Evolutionary conservation across 768 basidiomycete species (phyloP), one percentile per base, ranked within the genome.

Genomic region (Tricholoma saponaceum): DNA sequence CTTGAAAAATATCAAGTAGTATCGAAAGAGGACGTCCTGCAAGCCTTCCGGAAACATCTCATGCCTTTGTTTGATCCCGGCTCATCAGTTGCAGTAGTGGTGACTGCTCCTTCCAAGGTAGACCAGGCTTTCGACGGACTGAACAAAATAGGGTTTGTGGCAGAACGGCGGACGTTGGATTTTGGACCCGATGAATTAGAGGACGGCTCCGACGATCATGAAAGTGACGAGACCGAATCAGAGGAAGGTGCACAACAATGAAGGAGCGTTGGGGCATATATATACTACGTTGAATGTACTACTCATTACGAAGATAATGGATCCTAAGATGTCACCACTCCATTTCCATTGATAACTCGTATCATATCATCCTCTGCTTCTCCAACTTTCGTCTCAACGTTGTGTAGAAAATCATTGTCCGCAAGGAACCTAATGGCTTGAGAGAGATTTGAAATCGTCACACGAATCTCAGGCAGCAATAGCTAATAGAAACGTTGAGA

Each of bases 401-500:
- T 82, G 46, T 79, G 75, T 33, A 98, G 73, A 72, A 95, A 93
- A 66, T 94, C 86, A 61, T 98, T 97, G 59, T 90, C 89, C 1
- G 92, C 93, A 16, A 96, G 70, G 70, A 97, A 98, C 28, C 82
- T 85, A 61, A 97, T 91, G 4, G 91, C 92, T 69, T 98, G 95
- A 0, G 94, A 94, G 4, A 98, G 78, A 70, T 95, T 95, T 1
- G 93, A 95, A 4, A 95, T 81, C 0, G 95, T 95, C 61, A 90
- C 79, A 26, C 88, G 84, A 37, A 96, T 94, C 67, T 96, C 94
- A 12, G 89, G 90, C 18, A 88, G 75, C 4, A 97, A 79, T 12
- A 97, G 74, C 91, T 95, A 64, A 53, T 30, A 30, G 23, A 51
- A 39, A 22, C 16, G 20, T 50, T 51, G n/a, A 39, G 35, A 16